phyloP scores from a whole-genome alignment of 2,329 filamentous ascomycete genomes.

The Uncinocarpus reesii region DNA sequence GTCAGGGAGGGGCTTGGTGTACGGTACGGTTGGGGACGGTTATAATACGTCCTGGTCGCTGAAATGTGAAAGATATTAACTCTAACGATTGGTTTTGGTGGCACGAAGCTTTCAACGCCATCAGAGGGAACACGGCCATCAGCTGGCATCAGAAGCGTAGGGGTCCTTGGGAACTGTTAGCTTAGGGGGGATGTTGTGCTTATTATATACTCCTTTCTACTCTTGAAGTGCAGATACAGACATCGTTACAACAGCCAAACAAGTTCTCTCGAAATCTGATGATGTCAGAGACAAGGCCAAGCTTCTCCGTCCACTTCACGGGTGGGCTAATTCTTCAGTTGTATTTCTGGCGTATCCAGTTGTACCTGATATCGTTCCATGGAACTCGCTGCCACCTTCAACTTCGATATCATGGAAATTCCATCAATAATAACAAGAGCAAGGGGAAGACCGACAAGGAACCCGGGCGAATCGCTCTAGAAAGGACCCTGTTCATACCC shows the following conservation, averaged over 20 bases:
- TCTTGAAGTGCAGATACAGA: too few species aligned
- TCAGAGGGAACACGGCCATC: too few species aligned
- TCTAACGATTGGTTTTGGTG: too few species aligned
- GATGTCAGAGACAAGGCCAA: constrained; percentile 2
- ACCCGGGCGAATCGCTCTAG: background rate
- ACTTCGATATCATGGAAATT: background rate
- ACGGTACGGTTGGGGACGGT: background rate
- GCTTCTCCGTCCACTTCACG: background rate
- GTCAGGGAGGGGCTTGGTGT: background rate
- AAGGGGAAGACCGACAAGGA: background rate
- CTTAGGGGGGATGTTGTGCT: too few species aligned
- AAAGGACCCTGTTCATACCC: background rate
- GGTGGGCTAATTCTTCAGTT: too few species aligned
- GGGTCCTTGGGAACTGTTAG: too few species aligned
- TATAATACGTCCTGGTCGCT: background rate
- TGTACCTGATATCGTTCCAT: constrained; percentile 5
- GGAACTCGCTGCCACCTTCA: background rate
- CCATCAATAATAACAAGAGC: background rate
- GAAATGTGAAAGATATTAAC: background rate
- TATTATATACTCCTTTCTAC: too few species aligned
- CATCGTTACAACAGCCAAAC: background rate
- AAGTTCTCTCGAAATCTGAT: background rate
- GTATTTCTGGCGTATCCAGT: background rate
- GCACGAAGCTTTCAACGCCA: too few species aligned
- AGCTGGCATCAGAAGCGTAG: too few species aligned